Conservation (phyloP, 116 monocot species). For the Dioscorea cayenensis region DNA sequence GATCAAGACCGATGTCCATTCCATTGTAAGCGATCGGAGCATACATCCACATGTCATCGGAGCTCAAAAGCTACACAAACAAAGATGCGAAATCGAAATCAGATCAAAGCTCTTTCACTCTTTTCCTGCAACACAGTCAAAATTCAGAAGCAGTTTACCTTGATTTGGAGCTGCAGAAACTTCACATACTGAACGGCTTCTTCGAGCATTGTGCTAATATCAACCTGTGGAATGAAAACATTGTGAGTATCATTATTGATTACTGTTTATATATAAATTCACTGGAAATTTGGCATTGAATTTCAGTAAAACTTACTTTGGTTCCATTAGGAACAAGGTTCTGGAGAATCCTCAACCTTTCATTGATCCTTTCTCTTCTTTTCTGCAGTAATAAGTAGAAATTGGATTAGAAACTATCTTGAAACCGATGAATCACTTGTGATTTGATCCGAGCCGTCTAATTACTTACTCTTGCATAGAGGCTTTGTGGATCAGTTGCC, state of each 20-base stretch:
- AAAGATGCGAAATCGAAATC: neutral
- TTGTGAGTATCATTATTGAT: neutral
- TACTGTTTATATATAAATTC: neutral
- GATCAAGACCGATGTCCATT: constrained; percentile 52
- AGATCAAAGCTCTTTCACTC: constrained; percentile 1
- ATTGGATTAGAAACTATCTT: neutral
- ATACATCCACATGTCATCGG: constrained; percentile 83
- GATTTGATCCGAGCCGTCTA: neutral
- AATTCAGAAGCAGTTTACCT: constrained; percentile 39
- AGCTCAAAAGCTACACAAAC: constrained; percentile 56
- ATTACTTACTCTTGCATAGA: constrained; percentile 73
- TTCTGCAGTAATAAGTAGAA: neutral
- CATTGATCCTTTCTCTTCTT: constrained; percentile 21
- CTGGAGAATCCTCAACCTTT: constrained; percentile 62
- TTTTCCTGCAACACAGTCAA: neutral
- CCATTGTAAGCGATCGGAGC: constrained; percentile 84
- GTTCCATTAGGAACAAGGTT: constrained; percentile 84
- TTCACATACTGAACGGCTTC: constrained; percentile 86
- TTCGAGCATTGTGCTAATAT: constrained; percentile 95
- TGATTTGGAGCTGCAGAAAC: constrained; percentile 86
- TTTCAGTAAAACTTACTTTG: constrained; percentile 32
- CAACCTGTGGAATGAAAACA: constrained; percentile 39
- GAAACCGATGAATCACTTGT: neutral
- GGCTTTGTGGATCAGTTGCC: constrained; percentile 75
- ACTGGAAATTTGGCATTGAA: neutral